Evolutionary conservation across 345 rosid genomes (phyloP).

Genomic region (Punica granatum): DNA sequence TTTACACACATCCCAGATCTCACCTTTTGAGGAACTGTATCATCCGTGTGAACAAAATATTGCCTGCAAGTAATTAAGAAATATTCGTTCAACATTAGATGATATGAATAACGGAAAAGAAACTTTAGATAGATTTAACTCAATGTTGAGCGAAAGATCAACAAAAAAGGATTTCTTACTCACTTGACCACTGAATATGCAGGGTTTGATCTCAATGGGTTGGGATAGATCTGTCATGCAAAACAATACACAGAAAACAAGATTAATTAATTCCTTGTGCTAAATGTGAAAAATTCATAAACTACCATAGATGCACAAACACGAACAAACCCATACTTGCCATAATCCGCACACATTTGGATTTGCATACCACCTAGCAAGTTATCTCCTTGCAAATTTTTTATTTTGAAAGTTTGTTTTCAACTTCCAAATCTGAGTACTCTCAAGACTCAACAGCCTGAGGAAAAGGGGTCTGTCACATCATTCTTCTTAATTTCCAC

Average conservation of each 20-base stretch:
- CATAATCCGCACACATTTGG: background rate
- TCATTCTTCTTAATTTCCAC: background rate
- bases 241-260: background rate
- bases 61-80: slow-evolving; percentile 20
- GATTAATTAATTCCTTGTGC: background rate
- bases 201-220: slow-evolving; percentile 77
- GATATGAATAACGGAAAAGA: background rate
- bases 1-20: slow-evolving; percentile 1
- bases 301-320: background rate
- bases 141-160: background rate
- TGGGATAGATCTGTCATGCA: slow-evolving; percentile 45
- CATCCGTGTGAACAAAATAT: slow-evolving; percentile 31
- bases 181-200: slow-evolving; percentile 84
- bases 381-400: background rate
- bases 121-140: background rate
- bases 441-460: background rate
- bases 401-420: background rate
- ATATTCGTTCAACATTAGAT: background rate
- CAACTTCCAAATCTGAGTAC: background rate
- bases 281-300: background rate
- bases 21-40: slow-evolving; percentile 31
- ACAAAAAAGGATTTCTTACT: slow-evolving; percentile 17
- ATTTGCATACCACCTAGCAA: background rate
- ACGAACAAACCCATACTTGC: background rate
- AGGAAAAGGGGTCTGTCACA: background rate